These are phyloP conservation scores for Spergularia marina DNA, from an alignment of 148 eudicot species.

Conservation along the genomic window DNA sequence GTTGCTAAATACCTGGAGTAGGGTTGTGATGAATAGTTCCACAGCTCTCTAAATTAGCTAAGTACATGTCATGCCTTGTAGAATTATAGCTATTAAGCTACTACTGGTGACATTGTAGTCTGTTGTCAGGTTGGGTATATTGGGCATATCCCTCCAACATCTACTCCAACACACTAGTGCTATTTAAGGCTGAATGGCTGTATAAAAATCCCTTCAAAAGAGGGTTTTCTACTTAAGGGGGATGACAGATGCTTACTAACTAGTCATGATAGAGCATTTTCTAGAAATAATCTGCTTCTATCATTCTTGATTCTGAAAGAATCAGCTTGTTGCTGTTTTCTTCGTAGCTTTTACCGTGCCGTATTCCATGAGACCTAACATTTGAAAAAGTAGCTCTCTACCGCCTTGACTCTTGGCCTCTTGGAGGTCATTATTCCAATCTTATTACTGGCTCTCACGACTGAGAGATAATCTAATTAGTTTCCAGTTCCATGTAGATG, in stretches of 20 bases:
- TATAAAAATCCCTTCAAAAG: not conserved
- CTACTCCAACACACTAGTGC: not conserved
- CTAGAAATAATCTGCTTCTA: not conserved
- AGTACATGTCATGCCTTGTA: not conserved
- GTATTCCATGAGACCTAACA: not conserved
- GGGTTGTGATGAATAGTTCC: not conserved
- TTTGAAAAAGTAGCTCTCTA: not conserved
- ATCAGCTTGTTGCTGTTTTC: constrained; percentile 8
- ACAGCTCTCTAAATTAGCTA: not conserved
- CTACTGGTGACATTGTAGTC: not conserved
- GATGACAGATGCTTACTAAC: too few species aligned
- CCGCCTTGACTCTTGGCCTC: not conserved
- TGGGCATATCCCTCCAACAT: not conserved
- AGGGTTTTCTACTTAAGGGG: not conserved
- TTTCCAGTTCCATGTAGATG: not conserved
- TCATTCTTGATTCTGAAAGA: constrained; percentile 12
- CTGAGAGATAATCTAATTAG: not conserved
- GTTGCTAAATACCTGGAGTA: not conserved
- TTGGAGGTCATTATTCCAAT: not conserved
- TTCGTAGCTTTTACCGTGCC: not conserved
- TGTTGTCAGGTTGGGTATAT: not conserved
- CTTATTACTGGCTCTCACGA: not conserved
- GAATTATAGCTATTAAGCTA: not conserved
- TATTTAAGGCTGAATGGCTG: not conserved
- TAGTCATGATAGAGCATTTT: not conserved